Evolutionary conservation across 108 stramenopile genomes (phyloP), one percentile per base, ranked within the genome.

Genomic region (Pseudonitzschia delicatissima): DNA sequence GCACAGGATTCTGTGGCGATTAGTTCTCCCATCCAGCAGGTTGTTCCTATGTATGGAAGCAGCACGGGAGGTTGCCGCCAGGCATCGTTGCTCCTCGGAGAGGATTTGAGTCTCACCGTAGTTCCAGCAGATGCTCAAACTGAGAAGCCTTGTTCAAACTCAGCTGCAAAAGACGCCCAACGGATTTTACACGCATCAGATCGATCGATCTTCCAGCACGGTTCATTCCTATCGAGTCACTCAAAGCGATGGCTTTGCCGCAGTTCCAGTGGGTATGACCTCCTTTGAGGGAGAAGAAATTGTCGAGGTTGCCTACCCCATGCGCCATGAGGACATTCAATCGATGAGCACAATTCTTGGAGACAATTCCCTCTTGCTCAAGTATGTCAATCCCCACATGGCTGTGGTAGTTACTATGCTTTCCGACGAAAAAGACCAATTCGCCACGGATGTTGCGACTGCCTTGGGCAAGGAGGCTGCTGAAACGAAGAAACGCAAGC

Each of bases 301-400:
- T 69, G 76, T 90, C 29, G 77, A 73, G 51, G 79, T 91, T 3
- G 79, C 85, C 1, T 90, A 94, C 66, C 93, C 93, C 9, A 72
- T 50, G 27, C 77, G 90, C 28, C 79, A 87, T 12, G 96, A 95
- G 60, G 81, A 79, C 4, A 67, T 94, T 42, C 87, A 88, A 62
- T 81, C 91, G 18, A 88, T 91, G 15, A 83, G 86, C 27, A 79
- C 76, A 29, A 81, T 91, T 5, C 70, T 96, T 18, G 97, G 97
- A 12, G 97, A 98, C 78, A 91, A 96, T 67, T 87, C 95, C 7
- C 72, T 98, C 21, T 72, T 98, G 35, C 76, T 96, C 64, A 97
- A 96, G 67, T 98, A 98, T 72, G 70, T 96, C 40, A 98, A 98
- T 71, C 97, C 97, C 32, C 89, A 97, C 68, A 69, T 98, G 42